These are phyloP conservation scores for Penicillium cataractarum DNA, from an alignment of 495 filamentous ascomycete genomes.

Conservation along the genomic window DNA sequence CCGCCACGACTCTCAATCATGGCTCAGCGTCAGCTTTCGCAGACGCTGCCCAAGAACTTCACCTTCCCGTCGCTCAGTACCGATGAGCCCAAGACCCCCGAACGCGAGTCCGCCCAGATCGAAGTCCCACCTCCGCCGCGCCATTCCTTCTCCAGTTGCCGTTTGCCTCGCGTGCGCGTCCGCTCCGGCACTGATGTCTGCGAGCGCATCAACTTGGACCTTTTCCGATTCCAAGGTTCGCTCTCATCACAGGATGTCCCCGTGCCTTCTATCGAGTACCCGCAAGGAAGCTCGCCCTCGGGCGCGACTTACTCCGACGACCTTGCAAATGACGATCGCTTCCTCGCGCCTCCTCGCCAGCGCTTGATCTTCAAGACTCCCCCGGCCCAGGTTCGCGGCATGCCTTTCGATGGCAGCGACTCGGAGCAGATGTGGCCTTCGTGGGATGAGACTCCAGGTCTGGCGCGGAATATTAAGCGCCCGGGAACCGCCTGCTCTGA, in stretches of 20 bases:
- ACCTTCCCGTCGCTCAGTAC: constrained; percentile 59
- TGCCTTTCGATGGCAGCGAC: constrained; percentile 35
- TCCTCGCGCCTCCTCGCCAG: constrained; percentile 52
- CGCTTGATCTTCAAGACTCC: constrained; percentile 66
- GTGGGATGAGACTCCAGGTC: constrained; percentile 36
- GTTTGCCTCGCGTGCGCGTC: constrained; percentile 48
- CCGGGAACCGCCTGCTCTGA: constrained; percentile 66
- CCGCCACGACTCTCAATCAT: constrained; percentile 36
- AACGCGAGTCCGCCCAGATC: constrained; percentile 46
- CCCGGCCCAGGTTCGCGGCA: constrained; percentile 55
- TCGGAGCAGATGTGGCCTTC: constrained; percentile 32
- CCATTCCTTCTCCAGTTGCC: constrained; percentile 55
- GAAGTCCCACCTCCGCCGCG: constrained; percentile 52
- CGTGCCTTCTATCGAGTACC: constrained; percentile 64
- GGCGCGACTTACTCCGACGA: constrained; percentile 26
- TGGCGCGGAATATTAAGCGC: constrained; percentile 49
- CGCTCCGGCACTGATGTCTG: constrained; percentile 50
- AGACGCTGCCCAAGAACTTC: constrained; percentile 68
- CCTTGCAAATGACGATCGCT: constrained; percentile 45
- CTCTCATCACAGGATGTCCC: constrained; percentile 43
- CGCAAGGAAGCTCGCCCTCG: constrained; percentile 29
- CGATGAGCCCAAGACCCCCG: constrained; percentile 61
- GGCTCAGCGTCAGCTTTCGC: constrained; percentile 58
- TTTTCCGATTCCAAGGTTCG: constrained; percentile 34
- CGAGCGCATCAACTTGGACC: constrained; percentile 39